Base-by-base conservation (phyloP, 129 eudicot genomes). In the Tagetes erecta region DNA sequence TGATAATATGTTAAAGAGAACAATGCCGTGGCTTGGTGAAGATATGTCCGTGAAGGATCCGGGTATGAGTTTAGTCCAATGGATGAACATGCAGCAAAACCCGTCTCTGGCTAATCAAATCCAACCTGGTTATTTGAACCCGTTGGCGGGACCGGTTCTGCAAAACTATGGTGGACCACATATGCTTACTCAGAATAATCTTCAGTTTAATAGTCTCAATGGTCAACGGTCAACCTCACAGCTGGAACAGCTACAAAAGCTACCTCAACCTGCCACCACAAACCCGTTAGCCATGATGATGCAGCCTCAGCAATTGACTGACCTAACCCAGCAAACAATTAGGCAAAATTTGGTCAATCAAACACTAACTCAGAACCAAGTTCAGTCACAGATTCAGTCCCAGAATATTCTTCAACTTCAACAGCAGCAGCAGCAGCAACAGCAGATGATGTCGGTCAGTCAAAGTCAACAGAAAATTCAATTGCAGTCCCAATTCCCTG, bases 21-120 rank as follows among this genome's bases (percentile, higher is more conserved):
- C 96, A 53, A 86, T 90, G 97, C 97, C 98, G 0, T 93, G 98
- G 98, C 80, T 88, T 36, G 92, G 96, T 41, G 98, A 93, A 62
- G 96, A 89, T 47, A 83, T 84, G 63, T 87, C 86, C 76, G 79
- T 87, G 85, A 92, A 86, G 74, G 96, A 93, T 81, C 86, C 86
- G 5, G 98, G 98, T 37, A 62, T 93, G 34, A 93, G 96, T 79
- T 80, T 93, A 86, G 95, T 84, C 70, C 98, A 93, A 77, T 90
- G 97, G 98, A 90, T 93, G 98, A 93, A 90, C 85, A 84, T 93
- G 98, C 96, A 85, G 75, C 98, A 93, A 72, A 88, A 80, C 57
- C 74, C 96, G 10, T 75, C 92, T 13, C 45, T 85, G 49, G 82
- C 80, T 3, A 87, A 85, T 79, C 84, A 89, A 31, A 77, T 84